A percentile compares a stretch with the other conserved stretches of the same genome.
phyloP scores from a whole-genome alignment of 768 basidiomycete genomes.

The Suillus luteus region DNA sequence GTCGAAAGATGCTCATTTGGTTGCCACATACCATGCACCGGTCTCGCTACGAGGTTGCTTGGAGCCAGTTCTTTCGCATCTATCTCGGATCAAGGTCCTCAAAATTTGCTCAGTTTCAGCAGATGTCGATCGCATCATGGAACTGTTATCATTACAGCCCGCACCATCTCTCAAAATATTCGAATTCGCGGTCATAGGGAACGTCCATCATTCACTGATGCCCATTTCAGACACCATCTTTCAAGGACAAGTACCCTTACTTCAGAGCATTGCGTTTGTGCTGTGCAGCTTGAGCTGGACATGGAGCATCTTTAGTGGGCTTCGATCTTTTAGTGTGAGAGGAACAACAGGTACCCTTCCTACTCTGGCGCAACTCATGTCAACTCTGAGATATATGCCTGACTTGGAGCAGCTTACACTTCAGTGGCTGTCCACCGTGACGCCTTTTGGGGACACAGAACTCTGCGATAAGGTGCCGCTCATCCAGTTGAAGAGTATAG shows the following conservation, averaged over 20 bases:
- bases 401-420: slow-evolving; percentile 16
- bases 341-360: slow-evolving; percentile 17
- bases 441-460: too few relatives aligned
- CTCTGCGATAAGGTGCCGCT: not conserved
- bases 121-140: slow-evolving; percentile 27
- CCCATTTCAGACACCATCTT: slow-evolving; percentile 33
- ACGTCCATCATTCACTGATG: slow-evolving; percentile 22
- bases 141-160: slow-evolving; percentile 15
- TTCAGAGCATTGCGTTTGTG: slow-evolving; percentile 34
- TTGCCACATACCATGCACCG: slow-evolving; percentile 24
- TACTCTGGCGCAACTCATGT: slow-evolving; percentile 30
- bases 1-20: slow-evolving; percentile 39
- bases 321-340: slow-evolving; percentile 36
- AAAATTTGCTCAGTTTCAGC: slow-evolving; percentile 27
- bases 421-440: too few relatives aligned
- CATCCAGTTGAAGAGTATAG: not conserved
- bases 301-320: slow-evolving; percentile 34
- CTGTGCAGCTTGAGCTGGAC: slow-evolving; percentile 36
- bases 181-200: slow-evolving; percentile 16
- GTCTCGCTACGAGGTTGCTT: slow-evolving; percentile 27
- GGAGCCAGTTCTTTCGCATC: slow-evolving; percentile 31
- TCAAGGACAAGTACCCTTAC: slow-evolving; percentile 30
- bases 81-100: slow-evolving; percentile 30
- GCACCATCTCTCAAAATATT: slow-evolving; percentile 7
- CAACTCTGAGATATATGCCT: slow-evolving; percentile 35